Conservation (phyloP, 352 stramenopile species). For the Phytophthora pisi region DNA sequence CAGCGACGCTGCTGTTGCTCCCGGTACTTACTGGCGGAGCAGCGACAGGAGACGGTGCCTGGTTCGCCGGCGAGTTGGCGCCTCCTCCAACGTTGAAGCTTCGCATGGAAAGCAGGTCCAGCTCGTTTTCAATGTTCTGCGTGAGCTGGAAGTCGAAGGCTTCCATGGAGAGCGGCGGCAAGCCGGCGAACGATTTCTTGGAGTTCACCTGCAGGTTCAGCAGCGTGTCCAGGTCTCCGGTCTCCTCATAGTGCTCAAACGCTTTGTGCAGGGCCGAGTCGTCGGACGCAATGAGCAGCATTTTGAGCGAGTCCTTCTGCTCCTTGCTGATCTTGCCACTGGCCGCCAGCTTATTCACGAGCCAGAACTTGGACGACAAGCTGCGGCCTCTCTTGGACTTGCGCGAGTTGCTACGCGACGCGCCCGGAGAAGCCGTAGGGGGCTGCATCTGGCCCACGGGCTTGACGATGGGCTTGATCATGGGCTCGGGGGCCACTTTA, state of each 20-base stretch:
- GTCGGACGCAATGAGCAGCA: conserved; percentile 79
- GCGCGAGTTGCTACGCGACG: conserved; percentile 33
- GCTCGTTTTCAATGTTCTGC: conserved; percentile 80
- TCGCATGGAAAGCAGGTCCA: conserved; percentile 78
- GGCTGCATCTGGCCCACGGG: conserved; percentile 15
- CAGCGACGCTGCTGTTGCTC: conserved; percentile 9
- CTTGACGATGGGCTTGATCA: conserved; percentile 43
- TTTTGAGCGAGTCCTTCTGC: conserved; percentile 84
- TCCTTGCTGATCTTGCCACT: conserved; percentile 84
- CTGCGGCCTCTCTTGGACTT: conserved; percentile 75
- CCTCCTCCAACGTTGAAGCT: conserved; percentile 47
- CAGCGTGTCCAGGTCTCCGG: conserved; percentile 73
- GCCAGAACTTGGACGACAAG: conserved; percentile 87
- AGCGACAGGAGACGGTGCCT: conserved; percentile 17
- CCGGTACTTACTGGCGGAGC: conserved; percentile 8
- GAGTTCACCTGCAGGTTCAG: conserved; percentile 68
- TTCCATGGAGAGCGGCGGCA: conserved; percentile 64
- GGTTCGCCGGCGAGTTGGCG: conserved; percentile 21
- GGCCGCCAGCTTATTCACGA: conserved; percentile 81
- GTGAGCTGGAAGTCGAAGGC: conserved; percentile 81
- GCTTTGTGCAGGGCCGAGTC: conserved; percentile 72
- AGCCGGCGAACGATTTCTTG: conserved; percentile 66
- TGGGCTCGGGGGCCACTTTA: conserved; percentile 23
- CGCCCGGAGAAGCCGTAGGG: conserved; percentile 3
- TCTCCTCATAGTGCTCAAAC: conserved; percentile 85